These are phyloP conservation scores for Podila verticillata DNA, from an alignment of 192 early-diverging fungal species.

Conservation along the genomic window DNA sequence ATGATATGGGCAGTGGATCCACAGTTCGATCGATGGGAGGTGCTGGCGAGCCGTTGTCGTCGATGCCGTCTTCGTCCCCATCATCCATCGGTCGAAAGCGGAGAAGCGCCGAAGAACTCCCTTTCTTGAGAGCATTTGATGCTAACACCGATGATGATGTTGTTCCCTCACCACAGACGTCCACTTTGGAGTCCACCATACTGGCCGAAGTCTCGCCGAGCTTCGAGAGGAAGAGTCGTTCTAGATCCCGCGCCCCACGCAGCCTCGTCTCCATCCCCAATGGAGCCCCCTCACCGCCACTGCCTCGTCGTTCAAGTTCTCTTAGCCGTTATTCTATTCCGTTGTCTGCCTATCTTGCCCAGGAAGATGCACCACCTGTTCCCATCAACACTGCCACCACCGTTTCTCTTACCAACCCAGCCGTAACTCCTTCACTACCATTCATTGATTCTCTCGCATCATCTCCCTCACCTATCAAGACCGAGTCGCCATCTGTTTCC, in stretches of 20 bases:
- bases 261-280: conserved; percentile 25
- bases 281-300: conserved; percentile 34
- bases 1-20: conserved; percentile 1
- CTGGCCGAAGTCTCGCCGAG: conserved; percentile 14
- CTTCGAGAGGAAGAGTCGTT: conserved; percentile 26
- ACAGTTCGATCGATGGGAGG: background rate
- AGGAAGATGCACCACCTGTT: conserved; percentile 33
- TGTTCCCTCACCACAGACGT: conserved; percentile 13
- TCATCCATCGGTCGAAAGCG: conserved; percentile 3
- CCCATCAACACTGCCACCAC: conserved; percentile 16
- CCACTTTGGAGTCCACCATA: conserved; percentile 8
- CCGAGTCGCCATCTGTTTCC: background rate
- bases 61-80: background rate
- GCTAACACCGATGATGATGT: background rate
- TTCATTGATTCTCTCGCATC: background rate
- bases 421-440: background rate
- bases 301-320: conserved; percentile 42
- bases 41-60: background rate
- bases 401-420: background rate
- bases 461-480: background rate
- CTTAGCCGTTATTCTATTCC: conserved; percentile 42
- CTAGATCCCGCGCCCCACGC: conserved; percentile 30
- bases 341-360: conserved; percentile 24
- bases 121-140: conserved; percentile 3
- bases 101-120: background rate